Evolutionary conservation across 2,329 filamentous ascomycete species (phyloP), one percentile per base, ranked within the genome.

Genomic region (Sporothrix phasma): DNA sequence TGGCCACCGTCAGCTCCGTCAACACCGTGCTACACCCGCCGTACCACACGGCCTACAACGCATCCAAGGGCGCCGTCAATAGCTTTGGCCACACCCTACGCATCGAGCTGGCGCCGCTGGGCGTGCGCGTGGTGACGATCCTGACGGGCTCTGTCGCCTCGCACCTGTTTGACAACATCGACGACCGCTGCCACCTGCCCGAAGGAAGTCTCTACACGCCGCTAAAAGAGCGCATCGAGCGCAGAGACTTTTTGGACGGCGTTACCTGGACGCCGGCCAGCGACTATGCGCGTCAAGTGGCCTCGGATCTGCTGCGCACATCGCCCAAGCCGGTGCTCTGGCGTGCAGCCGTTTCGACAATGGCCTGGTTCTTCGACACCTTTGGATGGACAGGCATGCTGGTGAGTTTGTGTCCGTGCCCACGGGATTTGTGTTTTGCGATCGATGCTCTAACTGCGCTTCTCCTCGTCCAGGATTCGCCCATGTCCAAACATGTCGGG

Each of bases 31-130:
- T 73, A 62, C 66, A 69, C 65, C 71, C 72, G 29, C 70, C 72
- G 2, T 74, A 71, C 67, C 69, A 70, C 54, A 66, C 56, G 1
- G 69, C 70, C 24, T 75, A 75, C 66, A 72, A 69, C 41, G 71
- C 70, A 2, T 72, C 71, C 61, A 74, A 75, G 65, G 71, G 69
- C 0, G 72, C 73, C 2, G 64, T 73, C 5, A 64, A 68, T 62
- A 67, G 69, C 37, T 51, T 69, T 31, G 64, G 66, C 22, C 53
- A 70, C 3, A 72, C 70, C 0, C 61, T 74, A 22, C 71, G 73
- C 26, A 61, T 71, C 26, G 73, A 75, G 66, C 68, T 75, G 5
- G 69, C 69, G 7, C 72, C 72, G 7, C 66, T 75, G 4, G 73
- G 73, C 19, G 71, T 74, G 8, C 53, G 66, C 15, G 70, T 73